Conservation (phyloP, 1,284 basidiomycete species). For the Apiotrichum domesticum region DNA sequence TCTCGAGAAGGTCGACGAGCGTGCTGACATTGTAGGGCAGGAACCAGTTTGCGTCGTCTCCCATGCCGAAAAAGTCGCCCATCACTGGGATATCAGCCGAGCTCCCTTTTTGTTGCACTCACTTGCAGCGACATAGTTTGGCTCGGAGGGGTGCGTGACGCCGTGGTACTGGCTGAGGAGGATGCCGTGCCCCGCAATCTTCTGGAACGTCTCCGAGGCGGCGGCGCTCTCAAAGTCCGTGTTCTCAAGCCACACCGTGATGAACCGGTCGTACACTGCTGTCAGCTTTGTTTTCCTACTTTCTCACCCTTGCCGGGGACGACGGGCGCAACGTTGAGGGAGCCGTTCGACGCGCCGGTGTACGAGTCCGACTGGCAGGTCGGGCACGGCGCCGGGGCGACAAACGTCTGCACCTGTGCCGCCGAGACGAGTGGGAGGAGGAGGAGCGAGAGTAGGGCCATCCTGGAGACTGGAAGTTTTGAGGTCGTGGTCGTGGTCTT, state of each 20-base stretch:
- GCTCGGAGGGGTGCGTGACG: slow-evolving; percentile 51
- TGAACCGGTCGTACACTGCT: slow-evolving; percentile 53
- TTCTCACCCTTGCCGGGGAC: slow-evolving; percentile 44
- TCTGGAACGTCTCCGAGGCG: slow-evolving; percentile 49
- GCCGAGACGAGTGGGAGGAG: slow-evolving; percentile 15
- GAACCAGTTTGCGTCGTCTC: slow-evolving; percentile 48
- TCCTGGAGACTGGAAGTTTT: too few relatives aligned
- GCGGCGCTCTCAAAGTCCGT: slow-evolving; percentile 50
- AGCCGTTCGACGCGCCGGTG: slow-evolving; percentile 46
- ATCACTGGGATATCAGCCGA: background rate
- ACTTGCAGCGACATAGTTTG: slow-evolving; percentile 18
- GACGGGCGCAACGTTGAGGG: slow-evolving; percentile 42
- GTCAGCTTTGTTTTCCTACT: too few relatives aligned
- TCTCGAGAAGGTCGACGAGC: slow-evolving; percentile 60
- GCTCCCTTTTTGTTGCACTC: too few relatives aligned
- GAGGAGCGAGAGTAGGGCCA: too few relatives aligned
- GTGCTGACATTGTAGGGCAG: slow-evolving; percentile 51
- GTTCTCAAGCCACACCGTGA: slow-evolving; percentile 49
- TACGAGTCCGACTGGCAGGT: slow-evolving; percentile 43
- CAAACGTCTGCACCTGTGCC: slow-evolving; percentile 44
- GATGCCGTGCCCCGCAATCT: slow-evolving; percentile 54
- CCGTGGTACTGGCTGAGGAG: slow-evolving; percentile 54
- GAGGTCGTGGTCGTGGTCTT: too few relatives aligned
- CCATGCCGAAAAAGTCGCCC: slow-evolving; percentile 44
- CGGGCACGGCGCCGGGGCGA: slow-evolving; percentile 46